These are phyloP conservation scores for Psilocybe cubensis DNA, from an alignment of 768 basidiomycete species.

Conservation along the genomic window DNA sequence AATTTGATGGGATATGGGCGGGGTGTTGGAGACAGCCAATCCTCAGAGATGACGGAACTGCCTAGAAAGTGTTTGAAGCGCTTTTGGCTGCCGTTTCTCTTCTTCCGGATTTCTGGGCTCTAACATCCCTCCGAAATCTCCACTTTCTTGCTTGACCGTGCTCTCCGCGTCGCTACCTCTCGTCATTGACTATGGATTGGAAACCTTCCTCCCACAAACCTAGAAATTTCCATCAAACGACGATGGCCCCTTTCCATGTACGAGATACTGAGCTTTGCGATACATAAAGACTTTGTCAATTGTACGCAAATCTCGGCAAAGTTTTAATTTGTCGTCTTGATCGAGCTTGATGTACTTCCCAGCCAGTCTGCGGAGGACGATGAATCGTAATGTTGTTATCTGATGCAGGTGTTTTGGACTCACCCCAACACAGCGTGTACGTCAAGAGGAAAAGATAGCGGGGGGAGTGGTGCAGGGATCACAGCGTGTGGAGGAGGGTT, in stretches of 20 bases:
- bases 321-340: conserved; percentile 5
- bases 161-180: too few relatives aligned
- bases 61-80: not conserved
- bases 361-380: not conserved
- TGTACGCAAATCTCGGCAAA: conserved; percentile 4
- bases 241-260: not conserved
- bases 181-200: not conserved
- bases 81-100: not conserved
- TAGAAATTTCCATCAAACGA: not conserved
- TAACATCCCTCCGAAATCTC: not conserved
- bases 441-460: not conserved
- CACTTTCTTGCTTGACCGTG: not conserved
- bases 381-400: not conserved
- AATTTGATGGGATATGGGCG: not conserved
- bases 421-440: conserved; percentile 1
- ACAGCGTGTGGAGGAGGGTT: not conserved
- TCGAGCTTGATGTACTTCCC: conserved; percentile 4
- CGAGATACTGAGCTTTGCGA: not conserved
- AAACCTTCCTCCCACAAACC: not conserved
- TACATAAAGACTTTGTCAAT: conserved; percentile 6
- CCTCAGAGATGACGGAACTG: not conserved
- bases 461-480: not conserved
- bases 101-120: conserved; percentile 1
- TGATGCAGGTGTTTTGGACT: not conserved
- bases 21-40: not conserved